Evolutionary conservation across 1,139 yeast genomes (phyloP), one percentile per base, ranked within the genome.

Genomic region (Debaryomyces sp.): DNA sequence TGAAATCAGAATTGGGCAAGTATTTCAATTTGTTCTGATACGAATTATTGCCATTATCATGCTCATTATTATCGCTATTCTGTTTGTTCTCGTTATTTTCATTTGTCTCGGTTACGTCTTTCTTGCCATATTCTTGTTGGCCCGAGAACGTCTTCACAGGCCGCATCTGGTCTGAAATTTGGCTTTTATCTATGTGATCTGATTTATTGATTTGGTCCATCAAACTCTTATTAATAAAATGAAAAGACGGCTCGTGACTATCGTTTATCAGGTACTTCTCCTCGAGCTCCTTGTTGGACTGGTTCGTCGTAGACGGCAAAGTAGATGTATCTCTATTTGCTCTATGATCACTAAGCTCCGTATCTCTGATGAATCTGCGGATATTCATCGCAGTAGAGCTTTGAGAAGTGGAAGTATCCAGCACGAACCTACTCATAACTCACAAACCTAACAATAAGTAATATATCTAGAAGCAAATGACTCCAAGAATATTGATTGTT

Each of bases 1-100:
- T 60, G 52, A 75, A 75, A 18, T 68, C 70, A 4, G 56, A 46
- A 52, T 75, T 75, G 8, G 71, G 72, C 34, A 61, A 55, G 52
- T 75, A 75, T 49, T 63, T 67, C 40, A 75, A 62, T 50, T 67
- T 68, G 36, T 63, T 63, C 47, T 73, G 71, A 54, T 72, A 73
- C 8, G 56, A 48, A 23, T 53, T 46, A 35, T 50, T 50, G 17
- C 52, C 38, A 21, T 29, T 29, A n/a, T 35, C 15, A 13, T 43
- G 17, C 22, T 23, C 23, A 12, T 23, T 37, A 2, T 17, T 12
- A 8, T 9, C 26, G 9, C 17, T 12, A 12, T 27, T 27, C 21
- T 33, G 39, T 9, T 32, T 7, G n/a, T 13, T 17, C 17, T 32
- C 32, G 3, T 13, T 15, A 24, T 12, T 12, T 17, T 24, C 29